Conservation (phyloP, 202 grass and related monocot genomes). For the Schoenoplectus tabernaemontani region DNA sequence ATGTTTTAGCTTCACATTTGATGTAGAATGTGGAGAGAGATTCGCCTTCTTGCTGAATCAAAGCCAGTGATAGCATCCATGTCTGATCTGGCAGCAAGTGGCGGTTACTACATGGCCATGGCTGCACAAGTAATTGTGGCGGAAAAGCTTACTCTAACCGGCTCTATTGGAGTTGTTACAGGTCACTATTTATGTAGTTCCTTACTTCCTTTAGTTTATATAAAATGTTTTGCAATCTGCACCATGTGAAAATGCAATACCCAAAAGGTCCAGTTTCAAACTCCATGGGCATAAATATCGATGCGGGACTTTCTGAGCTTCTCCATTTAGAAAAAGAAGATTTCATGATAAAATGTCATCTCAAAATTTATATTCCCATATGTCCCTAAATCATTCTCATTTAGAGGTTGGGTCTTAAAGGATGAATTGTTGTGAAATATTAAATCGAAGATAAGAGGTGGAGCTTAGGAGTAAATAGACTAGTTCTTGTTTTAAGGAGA, state of each 20-base stretch:
- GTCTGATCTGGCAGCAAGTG: conserved; percentile 92
- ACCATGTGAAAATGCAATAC: not conserved
- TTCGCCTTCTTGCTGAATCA: conserved; percentile 63
- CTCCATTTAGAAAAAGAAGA: not conserved
- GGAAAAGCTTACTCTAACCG: conserved; percentile 91
- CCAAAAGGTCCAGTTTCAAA: not conserved
- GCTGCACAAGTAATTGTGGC: conserved; percentile 81
- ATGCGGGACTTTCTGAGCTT: not conserved
- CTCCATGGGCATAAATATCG: not conserved
- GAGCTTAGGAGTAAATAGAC: not conserved
- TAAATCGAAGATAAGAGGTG: not conserved
- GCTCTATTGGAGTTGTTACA: conserved; percentile 76
- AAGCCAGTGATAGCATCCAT: conserved; percentile 96
- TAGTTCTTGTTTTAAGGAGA: not conserved
- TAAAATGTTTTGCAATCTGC: not conserved
- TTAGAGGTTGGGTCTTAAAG: not conserved
- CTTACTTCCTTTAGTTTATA: not conserved
- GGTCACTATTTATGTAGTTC: conserved; percentile 8
- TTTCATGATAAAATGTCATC: not conserved
- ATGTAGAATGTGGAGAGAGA: conserved; percentile 81
- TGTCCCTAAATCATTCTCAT: no score
- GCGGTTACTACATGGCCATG: conserved; percentile 97
- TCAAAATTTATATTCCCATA: not conserved
- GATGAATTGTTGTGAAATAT: not conserved
- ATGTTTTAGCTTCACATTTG: conserved; percentile 22